A percentile compares a stretch with the other conserved stretches of the same genome.
Evolutionary conservation across 108 stramenopile genomes (phyloP).

Genomic region (Mayamaea pseudoterrestris): DNA sequence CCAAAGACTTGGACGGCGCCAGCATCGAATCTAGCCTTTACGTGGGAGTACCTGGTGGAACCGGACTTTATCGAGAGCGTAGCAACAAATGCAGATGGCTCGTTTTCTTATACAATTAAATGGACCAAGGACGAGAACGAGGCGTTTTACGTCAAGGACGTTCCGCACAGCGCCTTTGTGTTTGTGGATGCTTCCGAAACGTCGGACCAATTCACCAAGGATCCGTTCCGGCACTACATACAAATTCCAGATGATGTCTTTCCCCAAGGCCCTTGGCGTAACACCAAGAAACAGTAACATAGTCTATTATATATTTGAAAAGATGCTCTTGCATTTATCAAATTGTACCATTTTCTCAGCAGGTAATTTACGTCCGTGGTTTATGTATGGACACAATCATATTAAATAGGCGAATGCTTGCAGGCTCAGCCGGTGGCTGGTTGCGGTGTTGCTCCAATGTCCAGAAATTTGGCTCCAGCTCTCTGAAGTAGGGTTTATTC

Average conservation of each 20-base stretch:
- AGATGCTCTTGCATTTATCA: too few relatives aligned
- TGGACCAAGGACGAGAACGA: too few relatives aligned
- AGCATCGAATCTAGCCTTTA: not conserved
- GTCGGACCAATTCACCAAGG: conserved; percentile 34
- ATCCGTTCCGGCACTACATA: conserved; percentile 63
- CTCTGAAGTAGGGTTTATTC: too few relatives aligned
- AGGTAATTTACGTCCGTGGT: too few relatives aligned
- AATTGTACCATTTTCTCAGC: too few relatives aligned
- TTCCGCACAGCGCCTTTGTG: conserved; percentile 49
- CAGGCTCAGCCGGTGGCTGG: too few relatives aligned
- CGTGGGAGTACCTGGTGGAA: not conserved
- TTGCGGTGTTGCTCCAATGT: too few relatives aligned
- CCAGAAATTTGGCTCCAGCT: too few relatives aligned
- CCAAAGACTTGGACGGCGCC: not conserved
- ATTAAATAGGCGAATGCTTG: too few relatives aligned
- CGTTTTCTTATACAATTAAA: conserved; percentile 11
- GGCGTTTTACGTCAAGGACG: conserved; percentile 45
- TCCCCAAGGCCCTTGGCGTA: conserved; percentile 27
- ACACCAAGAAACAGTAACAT: conserved; percentile 10
- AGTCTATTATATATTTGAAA: too few relatives aligned
- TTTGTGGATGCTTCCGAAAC: conserved; percentile 47
- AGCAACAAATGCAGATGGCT: not conserved
- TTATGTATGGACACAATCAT: too few relatives aligned
- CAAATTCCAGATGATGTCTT: conserved; percentile 49
- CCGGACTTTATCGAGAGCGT: too few relatives aligned